These are phyloP conservation scores for Xerocomus amazonicus DNA, from an alignment of 1,284 basidiomycete genomes.

Conservation along the genomic window DNA sequence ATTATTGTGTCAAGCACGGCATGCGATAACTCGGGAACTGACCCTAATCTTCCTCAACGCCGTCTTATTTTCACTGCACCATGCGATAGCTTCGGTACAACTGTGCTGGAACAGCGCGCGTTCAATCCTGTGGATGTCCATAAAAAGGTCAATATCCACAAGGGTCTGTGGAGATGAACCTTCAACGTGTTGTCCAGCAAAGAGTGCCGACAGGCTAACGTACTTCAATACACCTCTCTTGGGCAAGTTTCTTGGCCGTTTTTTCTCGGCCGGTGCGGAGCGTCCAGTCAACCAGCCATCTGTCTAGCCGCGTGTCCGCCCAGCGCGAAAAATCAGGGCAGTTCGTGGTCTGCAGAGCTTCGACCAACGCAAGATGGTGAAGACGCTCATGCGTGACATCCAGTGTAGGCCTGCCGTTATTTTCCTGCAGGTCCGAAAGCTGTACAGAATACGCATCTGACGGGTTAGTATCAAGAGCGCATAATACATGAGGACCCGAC, in stretches of 20 bases:
- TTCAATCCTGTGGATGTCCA: constrained; percentile 84
- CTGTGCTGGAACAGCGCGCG: constrained; percentile 71
- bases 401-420: constrained; percentile 61
- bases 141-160: constrained; percentile 90
- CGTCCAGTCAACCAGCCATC: constrained; percentile 93
- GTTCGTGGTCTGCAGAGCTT: constrained; percentile 48
- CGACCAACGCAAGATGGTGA: constrained; percentile 62
- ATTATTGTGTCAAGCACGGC: constrained; percentile 12
- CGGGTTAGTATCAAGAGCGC: constrained; percentile 8
- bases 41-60: constrained; percentile 90
- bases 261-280: constrained; percentile 70
- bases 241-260: constrained; percentile 66
- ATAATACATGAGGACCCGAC: constrained; percentile 39
- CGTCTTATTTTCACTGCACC: constrained; percentile 96
- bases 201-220: constrained; percentile 21
- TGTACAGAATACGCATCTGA: constrained; percentile 31
- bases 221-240: constrained; percentile 71
- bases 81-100: constrained; percentile 84
- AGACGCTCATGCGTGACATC: constrained; percentile 70
- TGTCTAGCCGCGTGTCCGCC: constrained; percentile 76
- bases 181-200: constrained; percentile 22
- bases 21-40: constrained; percentile 22
- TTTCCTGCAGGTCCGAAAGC: constrained; percentile 69
- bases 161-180: constrained; percentile 52
- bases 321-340: constrained; percentile 67